Evolutionary conservation across 2,329 filamentous ascomycete genomes (phyloP).

Genomic region (Aspergillus arachidicola): DNA sequence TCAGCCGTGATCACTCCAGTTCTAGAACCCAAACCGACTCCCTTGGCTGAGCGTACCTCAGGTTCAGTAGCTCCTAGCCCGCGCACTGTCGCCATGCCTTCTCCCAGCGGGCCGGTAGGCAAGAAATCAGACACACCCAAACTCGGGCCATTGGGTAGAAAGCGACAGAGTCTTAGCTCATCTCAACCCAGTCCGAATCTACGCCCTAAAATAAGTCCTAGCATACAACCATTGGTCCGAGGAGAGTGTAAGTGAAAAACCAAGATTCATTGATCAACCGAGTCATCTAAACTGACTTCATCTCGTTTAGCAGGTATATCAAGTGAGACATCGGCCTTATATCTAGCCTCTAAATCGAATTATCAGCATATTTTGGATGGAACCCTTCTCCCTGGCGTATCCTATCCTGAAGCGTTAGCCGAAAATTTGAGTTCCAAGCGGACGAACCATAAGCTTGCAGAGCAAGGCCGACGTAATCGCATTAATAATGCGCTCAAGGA

Average conservation of each 20-base stretch:
- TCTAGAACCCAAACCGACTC: conserved; percentile 38
- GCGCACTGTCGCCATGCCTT: conserved; percentile 55
- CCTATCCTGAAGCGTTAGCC: conserved; percentile 86
- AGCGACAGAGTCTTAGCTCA: conserved; percentile 70
- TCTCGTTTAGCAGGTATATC: conserved; percentile 44
- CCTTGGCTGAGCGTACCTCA: conserved; percentile 24
- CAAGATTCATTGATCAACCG: conserved; percentile 26
- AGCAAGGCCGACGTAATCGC: conserved; percentile 90
- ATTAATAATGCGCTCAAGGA: conserved; percentile 93
- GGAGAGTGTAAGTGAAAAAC: conserved; percentile 57
- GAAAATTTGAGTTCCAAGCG: conserved; percentile 95
- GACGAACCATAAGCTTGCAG: conserved; percentile 96
- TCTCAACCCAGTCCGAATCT: conserved; percentile 84
- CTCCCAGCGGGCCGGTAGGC: conserved; percentile 48
- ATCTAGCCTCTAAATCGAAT: conserved; percentile 92
- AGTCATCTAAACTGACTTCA: conserved; percentile 4
- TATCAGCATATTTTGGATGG: conserved; percentile 97
- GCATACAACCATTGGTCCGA: conserved; percentile 86
- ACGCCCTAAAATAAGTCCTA: conserved; percentile 86
- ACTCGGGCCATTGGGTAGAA: conserved; percentile 58
- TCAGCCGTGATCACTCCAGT: conserved; percentile 66
- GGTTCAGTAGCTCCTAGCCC: conserved; percentile 55
- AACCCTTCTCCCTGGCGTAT: conserved; percentile 84
- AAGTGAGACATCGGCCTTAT: conserved; percentile 65
- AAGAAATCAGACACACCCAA: conserved; percentile 53